phyloP scores from a whole-genome alignment of 1,284 basidiomycete species.

The Puccinia triticina region DNA sequence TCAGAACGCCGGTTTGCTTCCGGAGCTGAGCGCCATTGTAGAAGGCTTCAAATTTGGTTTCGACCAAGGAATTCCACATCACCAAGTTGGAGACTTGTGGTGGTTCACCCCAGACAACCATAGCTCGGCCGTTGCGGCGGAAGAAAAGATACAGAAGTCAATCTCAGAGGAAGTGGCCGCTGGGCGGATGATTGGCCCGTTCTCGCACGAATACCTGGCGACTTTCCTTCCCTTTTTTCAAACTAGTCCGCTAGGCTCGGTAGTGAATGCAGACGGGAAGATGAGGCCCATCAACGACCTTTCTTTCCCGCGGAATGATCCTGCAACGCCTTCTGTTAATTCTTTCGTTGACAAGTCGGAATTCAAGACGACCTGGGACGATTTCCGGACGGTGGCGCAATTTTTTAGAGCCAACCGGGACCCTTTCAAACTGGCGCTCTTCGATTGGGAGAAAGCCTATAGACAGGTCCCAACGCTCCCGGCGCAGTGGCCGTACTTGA shows the following conservation, averaged over 20 bases:
- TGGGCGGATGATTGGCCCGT: conserved; percentile 7
- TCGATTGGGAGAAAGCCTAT: no score
- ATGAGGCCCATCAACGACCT: neutral
- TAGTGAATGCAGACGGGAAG: neutral
- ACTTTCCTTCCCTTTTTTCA: neutral
- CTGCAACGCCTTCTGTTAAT: neutral
- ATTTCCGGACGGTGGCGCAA: neutral
- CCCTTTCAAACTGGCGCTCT: neutral
- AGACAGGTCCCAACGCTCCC: no score
- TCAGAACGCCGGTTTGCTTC: no score
- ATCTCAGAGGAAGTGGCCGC: neutral
- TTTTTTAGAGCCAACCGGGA: neutral
- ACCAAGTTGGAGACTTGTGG: neutral
- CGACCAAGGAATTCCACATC: no score
- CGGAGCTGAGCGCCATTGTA: no score
- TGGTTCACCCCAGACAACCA: neutral
- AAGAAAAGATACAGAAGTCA: neutral
- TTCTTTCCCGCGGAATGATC: neutral
- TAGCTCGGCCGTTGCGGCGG: neutral
- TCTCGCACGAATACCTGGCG: neutral
- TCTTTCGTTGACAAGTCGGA: conserved; percentile 13
- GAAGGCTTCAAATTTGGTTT: no score
- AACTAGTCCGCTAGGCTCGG: neutral
- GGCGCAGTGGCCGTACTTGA: no score
- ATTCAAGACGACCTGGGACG: no score